Percentiles rank a stretch among this genome's conserved stretches.
Conservation (phyloP, 192 early-diverging fungal genomes). For the Entomortierella chlamydospora region DNA sequence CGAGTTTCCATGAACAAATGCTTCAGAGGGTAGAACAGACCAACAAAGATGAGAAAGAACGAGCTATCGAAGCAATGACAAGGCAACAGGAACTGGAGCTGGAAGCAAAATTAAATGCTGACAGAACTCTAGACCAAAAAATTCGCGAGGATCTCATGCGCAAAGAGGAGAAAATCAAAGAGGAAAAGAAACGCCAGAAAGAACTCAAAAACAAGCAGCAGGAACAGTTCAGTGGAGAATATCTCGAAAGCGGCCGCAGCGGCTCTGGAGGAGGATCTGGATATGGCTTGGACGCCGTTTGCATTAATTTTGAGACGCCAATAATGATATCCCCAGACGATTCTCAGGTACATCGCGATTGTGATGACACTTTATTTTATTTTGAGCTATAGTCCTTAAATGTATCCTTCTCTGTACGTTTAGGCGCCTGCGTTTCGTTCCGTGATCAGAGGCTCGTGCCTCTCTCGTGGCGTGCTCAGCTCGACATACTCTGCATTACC, state of each 20-base stretch:
- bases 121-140: slow-evolving; percentile 48
- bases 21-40: slow-evolving; percentile 61
- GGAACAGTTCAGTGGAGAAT: slow-evolving; percentile 42
- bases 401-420: slow-evolving; percentile 1
- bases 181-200: slow-evolving; percentile 51
- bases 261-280: slow-evolving; percentile 38
- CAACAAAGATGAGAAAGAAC: slow-evolving; percentile 54
- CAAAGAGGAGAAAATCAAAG: slow-evolving; percentile 56
- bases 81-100: slow-evolving; percentile 46
- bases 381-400: not conserved
- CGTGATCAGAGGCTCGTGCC: slow-evolving; percentile 40
- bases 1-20: slow-evolving; percentile 69
- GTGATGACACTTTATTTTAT: not conserved
- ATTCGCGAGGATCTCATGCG: slow-evolving; percentile 55
- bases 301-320: slow-evolving; percentile 51
- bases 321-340: slow-evolving; percentile 53
- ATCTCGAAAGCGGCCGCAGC: slow-evolving; percentile 20
- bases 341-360: slow-evolving; percentile 39
- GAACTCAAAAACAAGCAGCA: slow-evolving; percentile 53
- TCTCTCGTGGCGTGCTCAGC: slow-evolving; percentile 44
- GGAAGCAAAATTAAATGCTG: slow-evolving; percentile 33
- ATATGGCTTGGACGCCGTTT: slow-evolving; percentile 42
- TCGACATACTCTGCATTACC: slow-evolving; percentile 52
- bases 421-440: slow-evolving; percentile 52
- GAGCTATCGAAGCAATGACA: slow-evolving; percentile 49